Conservation (phyloP, 2,329 filamentous ascomycete species). For the Metarhizium anisopliae region DNA sequence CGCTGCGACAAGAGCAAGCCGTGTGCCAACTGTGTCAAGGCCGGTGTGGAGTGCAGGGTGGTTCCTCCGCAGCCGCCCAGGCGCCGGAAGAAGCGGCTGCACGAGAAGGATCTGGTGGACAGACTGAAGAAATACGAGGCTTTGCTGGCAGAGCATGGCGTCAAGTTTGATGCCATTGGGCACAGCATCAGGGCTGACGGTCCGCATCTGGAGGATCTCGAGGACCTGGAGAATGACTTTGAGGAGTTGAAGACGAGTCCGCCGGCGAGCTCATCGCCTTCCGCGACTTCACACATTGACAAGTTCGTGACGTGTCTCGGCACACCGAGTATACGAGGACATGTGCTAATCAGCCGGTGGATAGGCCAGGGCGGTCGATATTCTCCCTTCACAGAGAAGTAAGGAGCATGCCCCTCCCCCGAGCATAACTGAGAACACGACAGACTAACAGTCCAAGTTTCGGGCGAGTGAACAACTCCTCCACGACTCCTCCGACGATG, state of each 20-base stretch:
- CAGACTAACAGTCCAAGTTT: conserved; percentile 28
- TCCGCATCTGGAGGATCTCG: conserved; percentile 37
- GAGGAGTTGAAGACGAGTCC: conserved; percentile 45
- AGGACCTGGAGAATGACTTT: conserved; percentile 48
- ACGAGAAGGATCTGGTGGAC: conserved; percentile 61
- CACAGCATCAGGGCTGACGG: conserved; percentile 28
- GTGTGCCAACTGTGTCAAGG: conserved; percentile 59
- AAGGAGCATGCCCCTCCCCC: conserved; percentile 6
- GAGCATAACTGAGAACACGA: neutral
- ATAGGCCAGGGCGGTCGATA: conserved; percentile 22
- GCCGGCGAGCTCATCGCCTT: conserved; percentile 29
- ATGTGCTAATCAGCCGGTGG: neutral
- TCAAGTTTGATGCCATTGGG: conserved; percentile 60
- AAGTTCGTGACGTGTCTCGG: conserved; percentile 4
- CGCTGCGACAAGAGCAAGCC: conserved; percentile 66
- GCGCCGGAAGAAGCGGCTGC: conserved; percentile 52
- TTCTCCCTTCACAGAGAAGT: conserved; percentile 46
- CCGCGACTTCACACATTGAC: conserved; percentile 15
- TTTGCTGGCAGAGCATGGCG: conserved; percentile 54
- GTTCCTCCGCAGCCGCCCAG: conserved; percentile 48
- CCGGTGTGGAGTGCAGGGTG: conserved; percentile 51
- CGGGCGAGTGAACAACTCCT: conserved; percentile 38
- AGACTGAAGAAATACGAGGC: conserved; percentile 61
- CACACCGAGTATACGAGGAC: neutral
- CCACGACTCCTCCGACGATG: conserved; percentile 47